Evolutionary conservation across 768 basidiomycete genomes (phyloP).

Genomic region (Amanita muscaria): DNA sequence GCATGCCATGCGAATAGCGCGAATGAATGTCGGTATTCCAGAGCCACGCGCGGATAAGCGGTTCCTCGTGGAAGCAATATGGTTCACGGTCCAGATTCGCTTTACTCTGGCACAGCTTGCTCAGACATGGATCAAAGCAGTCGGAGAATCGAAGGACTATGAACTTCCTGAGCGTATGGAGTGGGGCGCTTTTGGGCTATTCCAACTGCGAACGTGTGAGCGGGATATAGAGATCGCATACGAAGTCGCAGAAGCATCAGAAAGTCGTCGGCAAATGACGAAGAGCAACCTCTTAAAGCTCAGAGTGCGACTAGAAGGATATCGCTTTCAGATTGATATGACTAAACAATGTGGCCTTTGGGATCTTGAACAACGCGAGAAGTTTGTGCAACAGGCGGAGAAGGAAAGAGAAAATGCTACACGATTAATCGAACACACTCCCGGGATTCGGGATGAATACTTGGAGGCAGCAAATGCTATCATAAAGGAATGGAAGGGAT

Average conservation of each 20-base stretch:
- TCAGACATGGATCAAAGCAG: conserved; percentile 28
- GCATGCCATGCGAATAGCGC: conserved; percentile 44
- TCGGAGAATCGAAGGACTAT: conserved; percentile 13
- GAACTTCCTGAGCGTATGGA: conserved; percentile 21
- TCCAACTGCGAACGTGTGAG: conserved; percentile 37
- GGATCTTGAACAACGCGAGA: conserved; percentile 13
- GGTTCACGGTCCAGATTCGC: conserved; percentile 44
- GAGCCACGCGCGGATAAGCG: conserved; percentile 51
- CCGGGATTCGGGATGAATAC: conserved; percentile 41
- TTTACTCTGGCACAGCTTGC: conserved; percentile 41
- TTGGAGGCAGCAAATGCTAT: conserved; percentile 26
- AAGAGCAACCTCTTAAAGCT: conserved; percentile 34
- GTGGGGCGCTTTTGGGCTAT: conserved; percentile 41
- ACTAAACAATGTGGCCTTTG: conserved; percentile 18
- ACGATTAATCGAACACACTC: conserved; percentile 12
- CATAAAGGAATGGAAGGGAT: conserved; percentile 35
- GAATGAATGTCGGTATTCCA: conserved; percentile 43
- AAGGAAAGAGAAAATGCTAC: conserved; percentile 9
- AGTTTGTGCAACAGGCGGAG: conserved; percentile 16
- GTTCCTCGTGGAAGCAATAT: conserved; percentile 54
- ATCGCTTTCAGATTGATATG: conserved; percentile 39
- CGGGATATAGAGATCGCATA: conserved; percentile 40
- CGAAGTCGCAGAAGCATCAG: conserved; percentile 37
- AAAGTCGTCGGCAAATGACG: conserved; percentile 44
- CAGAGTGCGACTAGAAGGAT: conserved; percentile 39